These are phyloP conservation scores for Tolypocladium album DNA, from an alignment of 2,329 filamentous ascomycete genomes.

Conservation along the genomic window DNA sequence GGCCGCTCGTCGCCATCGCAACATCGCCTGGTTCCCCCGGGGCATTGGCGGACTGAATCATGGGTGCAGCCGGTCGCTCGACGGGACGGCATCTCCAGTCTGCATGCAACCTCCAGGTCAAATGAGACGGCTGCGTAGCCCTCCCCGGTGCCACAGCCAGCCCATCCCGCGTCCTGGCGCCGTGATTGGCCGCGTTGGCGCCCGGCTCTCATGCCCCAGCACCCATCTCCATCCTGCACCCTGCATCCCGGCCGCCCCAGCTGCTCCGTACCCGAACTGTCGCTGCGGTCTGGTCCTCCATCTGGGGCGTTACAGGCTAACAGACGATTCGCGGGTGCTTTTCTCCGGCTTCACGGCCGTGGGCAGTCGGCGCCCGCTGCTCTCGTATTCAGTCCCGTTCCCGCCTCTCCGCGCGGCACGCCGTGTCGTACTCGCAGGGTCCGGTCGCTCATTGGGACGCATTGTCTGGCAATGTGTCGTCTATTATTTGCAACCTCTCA, in stretches of 20 bases:
- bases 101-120: background rate
- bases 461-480: background rate
- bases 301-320: background rate
- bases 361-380: background rate
- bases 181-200: constrained; percentile 25
- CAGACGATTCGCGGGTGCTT: no score
- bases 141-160: background rate
- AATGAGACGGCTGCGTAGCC: background rate
- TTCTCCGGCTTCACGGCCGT: background rate
- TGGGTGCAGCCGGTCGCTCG: constrained; percentile 2
- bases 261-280: background rate
- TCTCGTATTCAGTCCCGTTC: background rate
- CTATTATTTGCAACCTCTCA: background rate
- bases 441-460: background rate
- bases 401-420: background rate
- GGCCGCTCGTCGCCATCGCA: background rate
- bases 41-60: constrained; percentile 5
- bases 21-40: background rate
- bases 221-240: background rate
- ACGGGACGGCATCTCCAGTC: background rate
- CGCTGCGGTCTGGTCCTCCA: background rate
- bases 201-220: constrained; percentile 12
- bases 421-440: background rate
- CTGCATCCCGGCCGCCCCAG: background rate
- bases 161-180: constrained; percentile 1